These are phyloP conservation scores for Boechera stricta DNA, from an alignment of 345 rosid species.

Conservation along the genomic window DNA sequence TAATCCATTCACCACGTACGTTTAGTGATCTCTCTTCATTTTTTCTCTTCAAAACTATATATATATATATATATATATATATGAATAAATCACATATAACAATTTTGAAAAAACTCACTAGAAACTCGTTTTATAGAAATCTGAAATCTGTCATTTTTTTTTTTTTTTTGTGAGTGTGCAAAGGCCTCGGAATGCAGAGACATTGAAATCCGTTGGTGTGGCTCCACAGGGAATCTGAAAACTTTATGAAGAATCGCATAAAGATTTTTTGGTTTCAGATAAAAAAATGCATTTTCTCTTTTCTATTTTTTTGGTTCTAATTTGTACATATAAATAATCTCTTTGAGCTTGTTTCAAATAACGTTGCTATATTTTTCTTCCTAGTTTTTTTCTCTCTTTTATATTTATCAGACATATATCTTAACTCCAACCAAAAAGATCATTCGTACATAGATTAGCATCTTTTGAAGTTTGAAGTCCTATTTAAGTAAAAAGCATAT, in stretches of 20 bases:
- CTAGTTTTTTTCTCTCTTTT: neutral
- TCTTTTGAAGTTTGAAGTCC: neutral
- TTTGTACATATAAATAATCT: slow-evolving; percentile 20
- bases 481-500: neutral
- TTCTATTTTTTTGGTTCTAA: neutral
- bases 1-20: slow-evolving; percentile 49
- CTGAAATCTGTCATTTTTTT: too few relatives aligned
- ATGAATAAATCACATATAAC: too few relatives aligned
- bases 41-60: too few relatives aligned
- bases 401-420: too few relatives aligned
- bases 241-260: neutral
- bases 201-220: slow-evolving; percentile 43
- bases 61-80: too few relatives aligned
- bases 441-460: too few relatives aligned
- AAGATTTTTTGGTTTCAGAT: neutral
- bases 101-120: too few relatives aligned
- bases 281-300: neutral
- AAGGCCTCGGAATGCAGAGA: too few relatives aligned
- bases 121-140: too few relatives aligned
- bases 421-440: too few relatives aligned
- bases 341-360: neutral
- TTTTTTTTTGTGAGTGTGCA: too few relatives aligned
- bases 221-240: slow-evolving; percentile 46
- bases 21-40: neutral
- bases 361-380: slow-evolving; percentile 3